These are phyloP conservation scores for Begonia fuchsioides DNA, from an alignment of 306 rosid genomes.

Conservation along the genomic window DNA sequence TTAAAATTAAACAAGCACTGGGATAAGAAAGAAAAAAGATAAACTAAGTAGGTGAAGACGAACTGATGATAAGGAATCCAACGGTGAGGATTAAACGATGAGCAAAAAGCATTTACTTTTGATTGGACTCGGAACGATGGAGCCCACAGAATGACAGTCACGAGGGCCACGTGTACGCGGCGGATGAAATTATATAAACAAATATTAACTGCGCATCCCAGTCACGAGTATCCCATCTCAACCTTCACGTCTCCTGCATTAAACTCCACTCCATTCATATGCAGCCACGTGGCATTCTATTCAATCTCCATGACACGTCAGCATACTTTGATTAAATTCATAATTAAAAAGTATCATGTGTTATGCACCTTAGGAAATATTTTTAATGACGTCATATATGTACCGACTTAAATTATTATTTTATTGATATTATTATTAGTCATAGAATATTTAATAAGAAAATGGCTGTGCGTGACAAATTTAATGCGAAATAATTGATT, in stretches of 20 bases:
- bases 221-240: slow-evolving; percentile 42
- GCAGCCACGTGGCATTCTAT: slow-evolving; percentile 12
- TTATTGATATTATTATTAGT: too few species aligned
- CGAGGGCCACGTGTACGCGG: slow-evolving; percentile 29
- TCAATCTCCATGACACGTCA: too few species aligned
- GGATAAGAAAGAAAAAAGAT: too few species aligned
- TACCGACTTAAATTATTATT: too few species aligned
- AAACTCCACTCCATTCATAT: slow-evolving; percentile 8
- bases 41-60: neutral
- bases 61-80: neutral
- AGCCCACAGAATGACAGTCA: slow-evolving; percentile 28
- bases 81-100: slow-evolving; percentile 10
- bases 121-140: slow-evolving; percentile 7
- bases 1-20: too few species aligned
- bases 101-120: neutral
- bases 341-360: too few species aligned
- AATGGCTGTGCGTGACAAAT: too few species aligned
- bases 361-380: too few species aligned
- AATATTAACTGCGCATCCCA: neutral
- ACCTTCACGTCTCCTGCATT: slow-evolving; percentile 4
- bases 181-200: neutral
- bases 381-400: too few species aligned
- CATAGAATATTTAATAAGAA: too few species aligned
- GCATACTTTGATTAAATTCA: too few species aligned
- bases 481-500: too few species aligned